Evolutionary conservation across 2,329 filamentous ascomycete species (phyloP), one percentile per base, ranked within the genome.

Genomic region (Talaromyces sp.): DNA sequence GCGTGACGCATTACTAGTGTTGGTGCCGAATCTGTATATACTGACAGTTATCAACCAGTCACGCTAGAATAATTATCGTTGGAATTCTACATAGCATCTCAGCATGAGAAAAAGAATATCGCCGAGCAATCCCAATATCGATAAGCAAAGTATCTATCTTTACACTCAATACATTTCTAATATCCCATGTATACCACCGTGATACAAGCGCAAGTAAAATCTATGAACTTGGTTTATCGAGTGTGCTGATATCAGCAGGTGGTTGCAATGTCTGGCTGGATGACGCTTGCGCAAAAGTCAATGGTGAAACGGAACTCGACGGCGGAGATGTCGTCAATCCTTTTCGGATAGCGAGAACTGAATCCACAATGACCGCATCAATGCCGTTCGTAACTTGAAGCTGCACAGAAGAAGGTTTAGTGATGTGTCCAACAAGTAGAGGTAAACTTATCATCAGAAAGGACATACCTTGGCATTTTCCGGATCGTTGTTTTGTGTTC

Each of bases 301-400:
- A 52, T 1, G 73, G 70, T 5, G 73, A 70, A 13, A 71, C 49
- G 6, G 39, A 57, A 70, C 62, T 69, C 72, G 62, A 62, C 22
- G 56, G 61, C 49, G 56, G 56, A 22, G 45, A 71, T 64, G 80
- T 80, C 1, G 91, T 95, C 67, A 99, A 84, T 0, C 92, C 94
- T 78, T 97, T 93, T 56, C 94, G 88, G 70, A 99, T 97, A 47
- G 92, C 92, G 35, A 98, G 85, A 3, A 99, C 94, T 68, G 88
- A 95, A 75, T 99, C 95, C 15, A 98, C 95, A 73, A 99, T 99
- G 62, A 99, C 94, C 1, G 95, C 95, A 75, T 99, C 95, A 67
- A 99, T 97, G 57, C 95, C 94, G 78, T 97, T 92, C 63, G 92
- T 91, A 10, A 96, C 92, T 88, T 99, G 95, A 68, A 90, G 82